Conservation (phyloP, 2,329 filamentous ascomycete species). For the Dactylonectria estremocensis region DNA sequence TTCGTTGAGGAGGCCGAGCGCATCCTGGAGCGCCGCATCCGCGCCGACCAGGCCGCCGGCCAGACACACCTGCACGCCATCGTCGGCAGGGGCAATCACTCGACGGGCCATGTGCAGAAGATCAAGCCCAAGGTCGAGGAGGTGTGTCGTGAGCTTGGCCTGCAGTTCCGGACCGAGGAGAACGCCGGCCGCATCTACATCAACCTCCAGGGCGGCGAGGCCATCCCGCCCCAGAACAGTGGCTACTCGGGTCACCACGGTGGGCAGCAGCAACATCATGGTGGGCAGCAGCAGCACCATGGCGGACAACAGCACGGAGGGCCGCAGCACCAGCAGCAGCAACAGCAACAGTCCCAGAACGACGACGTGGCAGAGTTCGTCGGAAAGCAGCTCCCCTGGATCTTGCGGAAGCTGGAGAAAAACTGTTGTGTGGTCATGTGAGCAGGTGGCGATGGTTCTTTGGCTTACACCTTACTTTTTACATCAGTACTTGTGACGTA, state of each 20-base stretch:
- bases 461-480: slow-evolving; percentile 24
- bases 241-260: slow-evolving; percentile 59
- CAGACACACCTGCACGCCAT: slow-evolving; percentile 93
- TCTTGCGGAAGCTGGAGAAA: slow-evolving; percentile 77
- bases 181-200: slow-evolving; percentile 93
- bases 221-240: slow-evolving; percentile 60
- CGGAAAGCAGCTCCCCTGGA: slow-evolving; percentile 71
- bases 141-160: slow-evolving; percentile 85
- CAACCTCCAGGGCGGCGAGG: slow-evolving; percentile 82
- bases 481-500: slow-evolving; percentile 23
- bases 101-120: slow-evolving; percentile 85
- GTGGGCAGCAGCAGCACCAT: slow-evolving; percentile 61
- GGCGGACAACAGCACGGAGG: slow-evolving; percentile 55
- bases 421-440: slow-evolving; percentile 85
- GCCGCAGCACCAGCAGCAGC: slow-evolving; percentile 60
- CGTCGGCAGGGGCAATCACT: slow-evolving; percentile 96
- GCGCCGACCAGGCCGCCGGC: slow-evolving; percentile 79
- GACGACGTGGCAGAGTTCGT: slow-evolving; percentile 73
- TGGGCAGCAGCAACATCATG: slow-evolving; percentile 58
- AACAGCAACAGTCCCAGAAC: slow-evolving; percentile 62
- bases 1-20: slow-evolving; percentile 96
- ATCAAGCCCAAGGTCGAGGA: slow-evolving; percentile 95
- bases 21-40: slow-evolving; percentile 89
- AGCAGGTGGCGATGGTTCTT: slow-evolving; percentile 29
- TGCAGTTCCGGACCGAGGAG: slow-evolving; percentile 88